Evolutionary conservation across 2,329 filamentous ascomycete genomes (phyloP), one percentile per base, ranked within the genome.

Genomic region (Lasiodiplodia hormozganensis): DNA sequence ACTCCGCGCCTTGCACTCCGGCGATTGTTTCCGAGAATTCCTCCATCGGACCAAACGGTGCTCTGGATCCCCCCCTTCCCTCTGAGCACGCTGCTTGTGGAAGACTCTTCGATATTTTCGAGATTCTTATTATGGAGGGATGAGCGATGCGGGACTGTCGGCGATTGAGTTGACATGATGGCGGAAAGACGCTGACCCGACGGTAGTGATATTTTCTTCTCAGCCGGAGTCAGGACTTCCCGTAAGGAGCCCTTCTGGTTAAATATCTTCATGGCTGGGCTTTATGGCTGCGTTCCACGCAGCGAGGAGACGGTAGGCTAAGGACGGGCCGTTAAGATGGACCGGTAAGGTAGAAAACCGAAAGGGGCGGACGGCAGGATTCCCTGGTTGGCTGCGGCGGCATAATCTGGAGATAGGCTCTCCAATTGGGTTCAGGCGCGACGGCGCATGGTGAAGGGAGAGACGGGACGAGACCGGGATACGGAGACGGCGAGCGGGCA

Each of bases 191-290:
- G 78, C 62, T 79, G 75, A 38, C 80, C 81, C 28, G 80, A 80
- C 60, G 79, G 78, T 34, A 80, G 81, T 3, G 79, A 80, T 62
- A 82, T 82, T 52, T 79, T 78, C 72, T 81, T 81, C 18, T 79
- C 74, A 4, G 62, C 68, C 6, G 68, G 68, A 21, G 49, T 40
- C 3, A 54, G 21, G 28, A 40, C 51, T 43, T 67, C 65, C 25
- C 25, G 31, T 25, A 64, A 34, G 60, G 47, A 51, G 60, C 60
- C 47, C 21, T 53, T 64, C 31, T 64, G 60, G 23, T 25, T 52
- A 64, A 64, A 64, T 40, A 64, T 16, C 60, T 64, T 64, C 60
- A 64, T 64, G n/a, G 25, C 51, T 49, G 28, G 12, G 34, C 25
- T 43, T 36, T 34, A n/a, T 28, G 14, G 58, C 58, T 14, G 43